Evolutionary conservation across 352 stramenopile genomes (phyloP).

Genomic region (Blastocystis sp.): DNA sequence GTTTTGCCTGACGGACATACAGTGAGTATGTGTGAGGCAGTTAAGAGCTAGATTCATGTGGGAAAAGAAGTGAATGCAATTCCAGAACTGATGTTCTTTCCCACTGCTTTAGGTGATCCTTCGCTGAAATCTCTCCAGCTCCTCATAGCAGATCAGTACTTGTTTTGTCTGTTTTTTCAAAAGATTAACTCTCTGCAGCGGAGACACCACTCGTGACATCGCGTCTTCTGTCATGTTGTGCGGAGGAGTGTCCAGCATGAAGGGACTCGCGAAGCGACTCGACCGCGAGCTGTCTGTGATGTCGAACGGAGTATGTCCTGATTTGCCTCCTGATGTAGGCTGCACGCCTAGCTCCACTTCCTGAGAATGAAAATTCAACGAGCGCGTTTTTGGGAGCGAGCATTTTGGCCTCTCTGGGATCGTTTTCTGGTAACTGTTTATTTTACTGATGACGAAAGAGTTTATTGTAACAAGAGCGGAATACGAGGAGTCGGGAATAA

Average conservation of each 20-base stretch:
- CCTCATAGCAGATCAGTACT: conserved; percentile 22
- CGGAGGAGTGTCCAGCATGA: conserved; percentile 27
- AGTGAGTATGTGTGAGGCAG: not conserved
- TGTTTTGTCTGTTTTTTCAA: not conserved
- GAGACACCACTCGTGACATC: conserved; percentile 4
- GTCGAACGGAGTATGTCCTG: conserved; percentile 35
- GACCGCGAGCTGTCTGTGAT: conserved; percentile 16
- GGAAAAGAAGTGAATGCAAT: not conserved
- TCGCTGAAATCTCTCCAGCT: conserved; percentile 23
- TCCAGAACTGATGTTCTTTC: conserved; percentile 44
- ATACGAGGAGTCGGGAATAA: conserved; percentile 6
- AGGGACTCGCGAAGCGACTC: not conserved
- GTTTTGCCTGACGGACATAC: not conserved
- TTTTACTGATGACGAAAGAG: not conserved
- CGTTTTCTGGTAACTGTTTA: not conserved
- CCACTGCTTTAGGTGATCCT: conserved; percentile 26
- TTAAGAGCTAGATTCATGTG: not conserved
- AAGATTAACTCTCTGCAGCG: not conserved
- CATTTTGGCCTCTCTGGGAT: conserved; percentile 11
- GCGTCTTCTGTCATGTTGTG: not conserved
- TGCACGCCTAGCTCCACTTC: conserved; percentile 2
- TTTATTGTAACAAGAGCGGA: conserved; percentile 27
- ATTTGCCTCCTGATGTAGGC: not conserved
- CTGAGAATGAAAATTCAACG: not conserved
- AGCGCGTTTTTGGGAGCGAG: conserved; percentile 19